Conservation (phyloP, 2,329 filamentous ascomycete species). For the Colletotrichum endophyticum region DNA sequence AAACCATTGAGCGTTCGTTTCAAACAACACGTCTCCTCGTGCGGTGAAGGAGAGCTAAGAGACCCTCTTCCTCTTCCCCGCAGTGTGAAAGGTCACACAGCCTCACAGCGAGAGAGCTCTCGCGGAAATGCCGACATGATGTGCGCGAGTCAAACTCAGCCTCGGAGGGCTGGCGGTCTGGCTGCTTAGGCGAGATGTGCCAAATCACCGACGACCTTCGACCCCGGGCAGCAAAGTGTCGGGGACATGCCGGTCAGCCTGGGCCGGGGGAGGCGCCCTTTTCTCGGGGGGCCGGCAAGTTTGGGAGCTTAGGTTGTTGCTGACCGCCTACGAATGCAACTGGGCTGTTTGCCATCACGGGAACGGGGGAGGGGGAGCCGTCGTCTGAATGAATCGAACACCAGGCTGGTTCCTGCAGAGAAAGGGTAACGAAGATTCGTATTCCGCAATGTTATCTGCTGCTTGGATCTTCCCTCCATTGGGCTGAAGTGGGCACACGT, state of each 20-base stretch:
- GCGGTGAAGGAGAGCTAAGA: background rate
- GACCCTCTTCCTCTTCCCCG: background rate
- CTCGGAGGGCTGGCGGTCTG: background rate
- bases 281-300: background rate
- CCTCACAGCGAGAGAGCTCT: background rate
- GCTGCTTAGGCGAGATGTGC: background rate
- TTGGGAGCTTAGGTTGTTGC: background rate
- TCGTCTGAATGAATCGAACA: background rate
- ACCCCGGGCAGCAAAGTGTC: background rate
- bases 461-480: background rate
- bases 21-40: background rate
- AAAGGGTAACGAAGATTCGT: background rate
- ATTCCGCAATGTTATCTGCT: background rate
- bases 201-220: background rate
- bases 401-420: too few species aligned
- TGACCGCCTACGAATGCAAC: background rate
- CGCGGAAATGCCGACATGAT: background rate
- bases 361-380: background rate
- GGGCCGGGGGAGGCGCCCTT: background rate
- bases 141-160: background rate
- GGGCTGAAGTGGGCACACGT: background rate
- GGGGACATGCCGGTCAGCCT: background rate
- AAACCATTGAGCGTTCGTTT: background rate
- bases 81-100: background rate
- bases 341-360: background rate